Percentiles rank a stretch among this genome's conserved stretches.
These are phyloP conservation scores for Drosera spatulata DNA, from an alignment of 179 eudicot species.

Conservation along the genomic window DNA sequence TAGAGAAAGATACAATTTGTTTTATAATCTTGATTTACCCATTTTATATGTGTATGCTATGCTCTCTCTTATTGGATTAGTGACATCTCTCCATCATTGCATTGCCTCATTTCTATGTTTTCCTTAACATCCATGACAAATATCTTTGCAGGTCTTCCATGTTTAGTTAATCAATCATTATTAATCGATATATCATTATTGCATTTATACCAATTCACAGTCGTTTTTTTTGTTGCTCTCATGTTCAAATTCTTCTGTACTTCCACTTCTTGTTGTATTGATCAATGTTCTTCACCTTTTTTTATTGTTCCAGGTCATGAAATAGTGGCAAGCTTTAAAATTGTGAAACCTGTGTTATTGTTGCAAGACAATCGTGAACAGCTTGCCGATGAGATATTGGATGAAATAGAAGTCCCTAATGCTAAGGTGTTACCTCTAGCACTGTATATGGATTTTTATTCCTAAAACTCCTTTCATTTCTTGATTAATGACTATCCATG, in stretches of 20 bases:
- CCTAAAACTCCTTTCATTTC: not conserved
- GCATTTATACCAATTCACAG: not conserved
- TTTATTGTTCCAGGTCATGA: slow-evolving; percentile 23
- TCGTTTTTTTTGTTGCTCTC: not conserved
- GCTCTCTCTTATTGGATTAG: no score
- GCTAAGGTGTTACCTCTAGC: slow-evolving; percentile 44
- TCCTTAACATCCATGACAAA: no score
- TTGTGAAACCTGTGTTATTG: slow-evolving; percentile 46
- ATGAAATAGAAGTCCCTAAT: slow-evolving; percentile 46
- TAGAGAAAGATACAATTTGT: no score
- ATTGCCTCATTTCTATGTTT: no score
- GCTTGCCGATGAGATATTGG: slow-evolving; percentile 61
- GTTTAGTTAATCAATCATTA: no score
- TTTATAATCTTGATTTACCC: no score
- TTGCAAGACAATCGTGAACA: slow-evolving; percentile 42
- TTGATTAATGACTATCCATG: slow-evolving; percentile 3
- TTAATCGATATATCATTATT: no score
- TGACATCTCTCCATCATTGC: no score
- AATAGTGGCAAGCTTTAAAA: slow-evolving; percentile 70
- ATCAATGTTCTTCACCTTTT: not conserved
- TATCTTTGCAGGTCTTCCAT: no score
- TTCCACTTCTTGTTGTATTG: no score
- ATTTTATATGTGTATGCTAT: no score
- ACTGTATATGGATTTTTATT: not conserved
- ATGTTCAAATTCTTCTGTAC: not conserved